Conservation (phyloP, 192 early-diverging fungal species). For the Neocallimastix lanati region DNA sequence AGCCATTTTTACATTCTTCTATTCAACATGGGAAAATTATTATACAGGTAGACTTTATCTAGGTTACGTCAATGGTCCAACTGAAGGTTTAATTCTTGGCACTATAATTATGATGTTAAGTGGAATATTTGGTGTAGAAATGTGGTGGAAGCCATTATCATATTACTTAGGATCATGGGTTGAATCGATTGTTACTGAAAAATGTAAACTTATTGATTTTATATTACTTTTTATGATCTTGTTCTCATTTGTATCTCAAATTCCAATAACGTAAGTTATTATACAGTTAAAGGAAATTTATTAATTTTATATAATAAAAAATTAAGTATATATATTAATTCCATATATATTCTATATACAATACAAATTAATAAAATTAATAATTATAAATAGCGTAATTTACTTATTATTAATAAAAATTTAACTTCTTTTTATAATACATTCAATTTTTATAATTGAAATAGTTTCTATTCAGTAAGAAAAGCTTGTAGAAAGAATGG, state of each 20-base stretch:
- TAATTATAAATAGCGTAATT: too few relatives aligned
- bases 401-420: too few relatives aligned
- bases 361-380: too few relatives aligned
- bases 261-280: not conserved
- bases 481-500: not conserved
- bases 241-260: not conserved
- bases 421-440: too few relatives aligned
- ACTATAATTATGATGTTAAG: slow-evolving; percentile 48
- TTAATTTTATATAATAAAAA: too few relatives aligned
- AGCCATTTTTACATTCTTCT: slow-evolving; percentile 58
- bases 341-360: too few relatives aligned
- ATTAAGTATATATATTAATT: too few relatives aligned
- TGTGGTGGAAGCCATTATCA: not conserved
- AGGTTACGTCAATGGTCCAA: slow-evolving; percentile 73
- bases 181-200: not conserved
- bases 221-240: not conserved
- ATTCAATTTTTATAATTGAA: too few relatives aligned
- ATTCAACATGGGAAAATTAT: slow-evolving; percentile 81
- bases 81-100: slow-evolving; percentile 65
- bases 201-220: not conserved
- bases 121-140: slow-evolving; percentile 15
- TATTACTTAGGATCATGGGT: not conserved
- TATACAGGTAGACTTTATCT: slow-evolving; percentile 72
- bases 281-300: too few relatives aligned
- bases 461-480: not conserved